Percentiles rank a stretch among this genome's conserved stretches.
Evolutionary conservation across 164 flowering plant species (phyloP).

Genomic region (Santalum album): DNA sequence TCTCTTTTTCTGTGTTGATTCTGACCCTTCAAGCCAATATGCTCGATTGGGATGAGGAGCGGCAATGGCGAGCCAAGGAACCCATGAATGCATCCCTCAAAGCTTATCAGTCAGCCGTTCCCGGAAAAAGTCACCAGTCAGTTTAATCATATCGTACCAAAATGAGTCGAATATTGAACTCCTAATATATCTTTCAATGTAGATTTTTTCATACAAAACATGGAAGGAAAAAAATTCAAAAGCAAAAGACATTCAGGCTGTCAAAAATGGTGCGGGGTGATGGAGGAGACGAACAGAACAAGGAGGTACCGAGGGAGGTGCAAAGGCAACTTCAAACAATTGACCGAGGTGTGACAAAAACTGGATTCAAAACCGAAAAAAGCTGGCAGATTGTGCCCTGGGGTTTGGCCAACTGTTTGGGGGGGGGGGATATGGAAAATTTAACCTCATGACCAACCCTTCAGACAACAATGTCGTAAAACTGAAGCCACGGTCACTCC

Average conservation of each 20-base stretch:
- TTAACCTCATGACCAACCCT: conserved; percentile 33
- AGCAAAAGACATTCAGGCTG: no score
- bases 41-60: conserved; percentile 19
- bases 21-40: conserved; percentile 21
- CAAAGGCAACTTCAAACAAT: conserved; percentile 34
- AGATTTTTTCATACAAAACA: no score
- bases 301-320: conserved; percentile 18
- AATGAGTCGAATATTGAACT: neutral
- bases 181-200: no score
- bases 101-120: neutral
- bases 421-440: conserved; percentile 26
- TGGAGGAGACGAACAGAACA: conserved; percentile 23
- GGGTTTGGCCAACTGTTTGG: conserved; percentile 42
- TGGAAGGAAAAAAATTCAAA: no score
- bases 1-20: conserved; percentile 7
- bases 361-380: conserved; percentile 32
- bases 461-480: conserved; percentile 27
- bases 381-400: conserved; percentile 30
- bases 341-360: conserved; percentile 34
- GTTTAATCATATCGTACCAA: neutral
- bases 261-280: neutral
- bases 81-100: conserved; percentile 6
- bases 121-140: neutral
- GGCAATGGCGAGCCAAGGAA: conserved; percentile 15
- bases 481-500: conserved; percentile 42